Evolutionary conservation across 106 monocot genomes (phyloP), one percentile per base, ranked within the genome.

Genomic region (Chionographis japonica): DNA sequence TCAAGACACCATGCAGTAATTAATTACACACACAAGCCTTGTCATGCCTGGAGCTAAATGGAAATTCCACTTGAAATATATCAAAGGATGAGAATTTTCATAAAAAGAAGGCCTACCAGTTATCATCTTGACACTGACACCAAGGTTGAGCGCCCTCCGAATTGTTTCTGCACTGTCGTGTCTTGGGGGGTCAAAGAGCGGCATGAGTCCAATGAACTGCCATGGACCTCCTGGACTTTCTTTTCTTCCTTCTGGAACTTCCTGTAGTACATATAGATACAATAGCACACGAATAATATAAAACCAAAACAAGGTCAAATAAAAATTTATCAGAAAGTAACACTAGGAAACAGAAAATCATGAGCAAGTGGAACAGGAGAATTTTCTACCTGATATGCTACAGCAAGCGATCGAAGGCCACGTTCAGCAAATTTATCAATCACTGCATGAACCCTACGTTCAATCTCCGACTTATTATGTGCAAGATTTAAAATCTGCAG

Each of bases 401-500:
- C 92, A 20, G 89, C 97, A 68, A 98, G 92, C 15, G 92, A 92
- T 41, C 97, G 81, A 66, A 98, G 87, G 6, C 97, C 97, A 63
- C 92, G 86, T 63, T 98, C 97, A 14, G 97, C 92, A 79, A 93
- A 93, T 70, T 98, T 98, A 73, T 98, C 97, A 66, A 98, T 98
- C 41, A 98, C 81, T 56, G 85, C 70, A 90, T 93, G 92, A 39
- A 90, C 97, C 80, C 90, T 89, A 19, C 83, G 84, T 40, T 93
- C 97, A 68, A 98, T 98, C 53, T 90, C 90, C 18, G 90, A 93
- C 62, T 88, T 98, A 62, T 93, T 93, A 60, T 93, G 92, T 58
- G 90, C 80, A 71, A 98, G 93, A 79, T 98, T 78, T 52, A 98
- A 70, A 60, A 98, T 98, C 97, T 98, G 65, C 58, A 72, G 52